Conservation (phyloP, 2,329 filamentous ascomycete species). For the Penicillium corylophilum region DNA sequence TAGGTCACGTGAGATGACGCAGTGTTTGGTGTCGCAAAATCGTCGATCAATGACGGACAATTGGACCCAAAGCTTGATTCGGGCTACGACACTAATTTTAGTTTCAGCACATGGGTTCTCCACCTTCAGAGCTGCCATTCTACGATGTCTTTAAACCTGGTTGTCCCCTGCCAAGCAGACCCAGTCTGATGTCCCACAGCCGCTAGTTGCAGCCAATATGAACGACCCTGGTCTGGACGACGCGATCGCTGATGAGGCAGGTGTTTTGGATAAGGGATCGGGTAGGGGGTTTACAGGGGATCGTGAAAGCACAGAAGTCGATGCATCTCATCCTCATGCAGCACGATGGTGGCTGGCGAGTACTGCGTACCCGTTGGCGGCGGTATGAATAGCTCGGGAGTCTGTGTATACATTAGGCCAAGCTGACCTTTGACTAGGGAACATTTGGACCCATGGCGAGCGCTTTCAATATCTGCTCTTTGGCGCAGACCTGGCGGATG, state of each 20-base stretch:
- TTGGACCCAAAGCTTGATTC: conserved; percentile 18
- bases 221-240: conserved; percentile 56
- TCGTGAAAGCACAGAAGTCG: conserved; percentile 38
- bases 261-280: conserved; percentile 42
- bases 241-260: conserved; percentile 48
- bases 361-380: conserved; percentile 58
- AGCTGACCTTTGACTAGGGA: conserved; percentile 25
- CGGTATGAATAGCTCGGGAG: conserved; percentile 35
- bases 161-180: background rate
- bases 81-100: conserved; percentile 7
- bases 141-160: background rate
- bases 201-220: conserved; percentile 31
- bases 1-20: conserved; percentile 19
- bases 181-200: background rate
- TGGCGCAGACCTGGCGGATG: conserved; percentile 58
- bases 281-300: conserved; percentile 32
- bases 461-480: conserved; percentile 55
- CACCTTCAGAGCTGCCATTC: background rate
- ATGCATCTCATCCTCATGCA: conserved; percentile 22
- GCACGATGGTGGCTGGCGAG: conserved; percentile 61
- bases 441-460: conserved; percentile 58
- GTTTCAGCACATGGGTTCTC: background rate
- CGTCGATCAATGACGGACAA: conserved; percentile 16
- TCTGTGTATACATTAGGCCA: too few relatives aligned
- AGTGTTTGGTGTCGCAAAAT: background rate